These are phyloP conservation scores for Stropharia rugosoannulata DNA, from an alignment of 768 basidiomycete genomes.

Conservation along the genomic window DNA sequence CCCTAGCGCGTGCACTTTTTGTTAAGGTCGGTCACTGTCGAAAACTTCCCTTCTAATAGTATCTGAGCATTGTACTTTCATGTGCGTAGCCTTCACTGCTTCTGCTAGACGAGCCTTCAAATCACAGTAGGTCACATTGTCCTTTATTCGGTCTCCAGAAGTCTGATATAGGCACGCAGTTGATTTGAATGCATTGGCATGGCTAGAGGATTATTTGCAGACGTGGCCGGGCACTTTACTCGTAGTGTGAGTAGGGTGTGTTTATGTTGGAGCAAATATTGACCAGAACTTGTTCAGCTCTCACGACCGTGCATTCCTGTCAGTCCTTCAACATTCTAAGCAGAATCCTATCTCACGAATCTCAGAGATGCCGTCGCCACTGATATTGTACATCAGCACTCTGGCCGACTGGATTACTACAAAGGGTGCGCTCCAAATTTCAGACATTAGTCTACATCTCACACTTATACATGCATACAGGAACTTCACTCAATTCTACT, in stretches of 20 bases:
- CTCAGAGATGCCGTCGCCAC: conserved; percentile 90
- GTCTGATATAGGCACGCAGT: conserved; percentile 38
- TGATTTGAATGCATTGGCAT: conserved; percentile 94
- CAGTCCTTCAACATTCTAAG: conserved; percentile 18
- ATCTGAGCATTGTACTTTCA: conserved; percentile 1
- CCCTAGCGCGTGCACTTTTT: conserved; percentile 92
- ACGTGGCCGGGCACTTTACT: conserved; percentile 92
- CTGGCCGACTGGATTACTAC: conserved; percentile 91
- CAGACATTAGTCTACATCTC: neutral
- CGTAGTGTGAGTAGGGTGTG: conserved; percentile 65
- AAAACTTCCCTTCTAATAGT: neutral
- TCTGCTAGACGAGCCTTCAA: conserved; percentile 92
- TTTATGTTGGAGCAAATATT: neutral
- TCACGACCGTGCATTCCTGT: conserved; percentile 97
- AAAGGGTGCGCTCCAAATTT: conserved; percentile 65
- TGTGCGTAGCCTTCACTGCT: conserved; percentile 61
- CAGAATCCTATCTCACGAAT: neutral
- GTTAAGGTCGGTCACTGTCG: conserved; percentile 63
- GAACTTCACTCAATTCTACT: conserved; percentile 98
- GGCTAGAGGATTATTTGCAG: conserved; percentile 96
- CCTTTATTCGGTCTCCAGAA: neutral
- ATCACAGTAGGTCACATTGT: conserved; percentile 68
- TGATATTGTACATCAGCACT: conserved; percentile 97
- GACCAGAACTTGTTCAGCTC: conserved; percentile 49
- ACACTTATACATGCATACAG: conserved; percentile 30